A percentile compares a stretch with the other conserved stretches of the same genome.
phyloP scores from a whole-genome alignment of 176 grass and related monocot species.

The Juncus inflexus region DNA sequence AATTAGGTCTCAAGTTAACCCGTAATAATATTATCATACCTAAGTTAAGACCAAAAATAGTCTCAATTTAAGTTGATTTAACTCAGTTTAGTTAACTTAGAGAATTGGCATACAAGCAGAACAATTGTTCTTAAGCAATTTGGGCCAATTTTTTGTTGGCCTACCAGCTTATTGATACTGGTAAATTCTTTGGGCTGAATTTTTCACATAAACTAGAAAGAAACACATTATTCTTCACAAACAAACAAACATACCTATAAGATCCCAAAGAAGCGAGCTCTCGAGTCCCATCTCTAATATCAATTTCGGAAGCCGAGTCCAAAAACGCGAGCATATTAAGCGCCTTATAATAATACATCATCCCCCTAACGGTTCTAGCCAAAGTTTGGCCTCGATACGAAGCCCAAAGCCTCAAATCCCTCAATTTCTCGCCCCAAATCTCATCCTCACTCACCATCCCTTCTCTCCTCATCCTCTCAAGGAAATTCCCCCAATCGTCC shows the following conservation, averaged over 20 bases:
- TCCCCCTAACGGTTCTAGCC: constrained; percentile 79
- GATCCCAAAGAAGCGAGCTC: constrained; percentile 65
- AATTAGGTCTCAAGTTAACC: too few species aligned
- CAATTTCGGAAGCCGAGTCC: constrained; percentile 87
- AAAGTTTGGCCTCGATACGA: constrained; percentile 95
- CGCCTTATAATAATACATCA: constrained; percentile 99
- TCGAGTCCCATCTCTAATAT: constrained; percentile 69
- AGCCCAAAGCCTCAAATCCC: constrained; percentile 89
- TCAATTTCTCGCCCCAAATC: constrained; percentile 62
- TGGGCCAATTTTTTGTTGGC: neutral
- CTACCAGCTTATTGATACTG: neutral
- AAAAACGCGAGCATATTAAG: constrained; percentile 98
- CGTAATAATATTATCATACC: too few species aligned
- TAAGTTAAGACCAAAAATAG: too few species aligned
- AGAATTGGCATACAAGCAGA: neutral
- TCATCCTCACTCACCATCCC: constrained; percentile 67
- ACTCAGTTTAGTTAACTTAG: too few species aligned
- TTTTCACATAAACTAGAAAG: constrained; percentile 18
- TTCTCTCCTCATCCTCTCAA: constrained; percentile 80
- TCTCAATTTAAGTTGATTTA: too few species aligned
- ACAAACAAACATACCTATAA: constrained; percentile 41
- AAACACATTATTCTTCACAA: constrained; percentile 36
- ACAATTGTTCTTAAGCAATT: constrained; percentile 1
- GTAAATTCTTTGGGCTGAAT: too few species aligned
- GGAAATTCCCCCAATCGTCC: constrained; percentile 88